These are phyloP conservation scores for Aspergillus ochraceoroseus DNA, from an alignment of 2,329 filamentous ascomycete genomes.

Conservation along the genomic window DNA sequence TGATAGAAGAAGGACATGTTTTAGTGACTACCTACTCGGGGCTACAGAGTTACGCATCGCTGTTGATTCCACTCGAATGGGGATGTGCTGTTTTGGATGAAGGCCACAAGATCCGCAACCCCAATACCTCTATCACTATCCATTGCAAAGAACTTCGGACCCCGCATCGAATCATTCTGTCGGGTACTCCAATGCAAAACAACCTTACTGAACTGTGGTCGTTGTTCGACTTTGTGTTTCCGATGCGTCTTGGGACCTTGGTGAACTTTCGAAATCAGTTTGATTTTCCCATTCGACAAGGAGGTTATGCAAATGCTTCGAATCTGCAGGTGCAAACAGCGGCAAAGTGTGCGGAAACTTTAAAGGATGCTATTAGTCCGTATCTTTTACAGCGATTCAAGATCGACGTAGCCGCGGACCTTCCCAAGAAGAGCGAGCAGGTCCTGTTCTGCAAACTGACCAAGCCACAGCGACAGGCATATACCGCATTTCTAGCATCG, in stretches of 20 bases:
- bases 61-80: constrained; percentile 80
- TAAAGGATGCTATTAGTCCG: constrained; percentile 89
- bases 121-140: constrained; percentile 89
- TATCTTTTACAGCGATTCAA: constrained; percentile 92
- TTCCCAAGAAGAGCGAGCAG: constrained; percentile 93
- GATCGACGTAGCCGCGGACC: constrained; percentile 83
- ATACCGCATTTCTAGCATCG: constrained; percentile 74
- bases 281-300: constrained; percentile 86
- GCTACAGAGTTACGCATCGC: constrained; percentile 82
- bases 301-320: constrained; percentile 90
- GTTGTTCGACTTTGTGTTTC: constrained; percentile 94
- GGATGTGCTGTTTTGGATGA: constrained; percentile 92
- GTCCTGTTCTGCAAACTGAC: constrained; percentile 95
- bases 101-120: constrained; percentile 96
- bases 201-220: constrained; percentile 95
- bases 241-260: constrained; percentile 87
- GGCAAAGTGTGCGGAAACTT: constrained; percentile 84
- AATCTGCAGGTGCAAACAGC: constrained; percentile 93
- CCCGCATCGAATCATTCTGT: constrained; percentile 83
- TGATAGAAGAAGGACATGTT: constrained; percentile 80
- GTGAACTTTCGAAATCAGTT: constrained; percentile 89
- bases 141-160: constrained; percentile 92
- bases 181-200: constrained; percentile 96
- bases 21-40: constrained; percentile 94
- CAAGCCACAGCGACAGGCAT: constrained; percentile 68